Percentiles rank a stretch among this genome's conserved stretches.
phyloP scores from a whole-genome alignment of 2,329 filamentous ascomycete species.

The Aspergillus sp. region DNA sequence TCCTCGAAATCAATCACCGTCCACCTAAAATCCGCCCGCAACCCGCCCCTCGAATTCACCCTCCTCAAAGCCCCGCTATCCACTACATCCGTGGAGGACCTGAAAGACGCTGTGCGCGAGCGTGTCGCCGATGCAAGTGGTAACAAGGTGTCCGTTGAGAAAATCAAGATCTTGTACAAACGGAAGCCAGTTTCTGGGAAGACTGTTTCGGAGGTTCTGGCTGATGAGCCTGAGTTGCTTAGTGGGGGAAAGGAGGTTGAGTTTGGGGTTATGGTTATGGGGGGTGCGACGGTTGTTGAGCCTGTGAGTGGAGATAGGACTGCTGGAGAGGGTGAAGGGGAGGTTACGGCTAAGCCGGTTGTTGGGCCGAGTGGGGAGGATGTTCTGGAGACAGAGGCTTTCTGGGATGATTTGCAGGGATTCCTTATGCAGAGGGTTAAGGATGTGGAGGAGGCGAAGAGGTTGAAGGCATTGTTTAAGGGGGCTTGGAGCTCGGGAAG shows the following conservation, averaged over 20 bases:
- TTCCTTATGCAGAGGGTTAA: slow-evolving; percentile 74
- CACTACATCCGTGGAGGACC: slow-evolving; percentile 67
- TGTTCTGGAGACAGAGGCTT: slow-evolving; percentile 62
- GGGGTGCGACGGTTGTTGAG: slow-evolving; percentile 52
- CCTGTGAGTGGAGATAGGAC: slow-evolving; percentile 14
- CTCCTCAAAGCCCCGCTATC: slow-evolving; percentile 55
- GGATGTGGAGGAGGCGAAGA: slow-evolving; percentile 59
- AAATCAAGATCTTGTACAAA: slow-evolving; percentile 77
- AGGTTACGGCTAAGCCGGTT: slow-evolving; percentile 32
- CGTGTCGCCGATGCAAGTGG: slow-evolving; percentile 48
- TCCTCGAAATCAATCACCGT: slow-evolving; percentile 34
- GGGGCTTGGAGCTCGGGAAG: slow-evolving; percentile 51
- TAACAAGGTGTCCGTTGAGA: slow-evolving; percentile 48
- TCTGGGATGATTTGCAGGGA: slow-evolving; percentile 78
- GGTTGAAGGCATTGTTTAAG: slow-evolving; percentile 62
- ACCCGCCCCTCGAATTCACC: slow-evolving; percentile 61
- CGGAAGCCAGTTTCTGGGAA: slow-evolving; percentile 83
- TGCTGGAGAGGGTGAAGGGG: slow-evolving; percentile 20
- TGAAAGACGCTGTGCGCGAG: slow-evolving; percentile 64
- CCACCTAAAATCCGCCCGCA: slow-evolving; percentile 56
- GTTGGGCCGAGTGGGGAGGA: slow-evolving; percentile 52
- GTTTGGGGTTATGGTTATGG: slow-evolving; percentile 82
- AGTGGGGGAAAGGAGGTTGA: slow-evolving; percentile 52
- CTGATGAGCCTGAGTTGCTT: slow-evolving; percentile 43
- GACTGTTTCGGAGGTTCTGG: slow-evolving; percentile 65